Evolutionary conservation across 345 rosid species (phyloP).

Genomic region (Psidium guajava): DNA sequence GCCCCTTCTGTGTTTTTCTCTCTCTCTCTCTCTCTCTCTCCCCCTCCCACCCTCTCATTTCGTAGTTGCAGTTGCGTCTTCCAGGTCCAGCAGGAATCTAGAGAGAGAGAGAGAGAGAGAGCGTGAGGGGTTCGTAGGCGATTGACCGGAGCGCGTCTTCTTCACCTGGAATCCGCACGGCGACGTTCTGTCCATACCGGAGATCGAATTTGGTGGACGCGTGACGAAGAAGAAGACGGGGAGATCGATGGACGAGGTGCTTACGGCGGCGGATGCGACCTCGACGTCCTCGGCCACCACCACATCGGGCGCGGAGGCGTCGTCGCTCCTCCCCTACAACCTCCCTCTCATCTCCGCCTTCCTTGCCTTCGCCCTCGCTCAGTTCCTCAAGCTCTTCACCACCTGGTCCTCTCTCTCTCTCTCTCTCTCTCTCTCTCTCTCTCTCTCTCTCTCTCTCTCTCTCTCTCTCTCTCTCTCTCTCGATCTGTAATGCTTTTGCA

Average conservation of each 20-base stretch:
- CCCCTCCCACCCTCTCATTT: no score
- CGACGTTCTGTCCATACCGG: background rate
- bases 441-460: background rate
- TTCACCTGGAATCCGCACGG: background rate
- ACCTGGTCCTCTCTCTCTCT: slow-evolving; percentile 30
- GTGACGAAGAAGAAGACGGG: background rate
- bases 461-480: background rate
- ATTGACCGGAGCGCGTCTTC: background rate
- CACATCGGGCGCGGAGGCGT: slow-evolving; percentile 8
- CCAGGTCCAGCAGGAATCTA: background rate
- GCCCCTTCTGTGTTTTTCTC: background rate
- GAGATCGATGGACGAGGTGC: slow-evolving; percentile 45
- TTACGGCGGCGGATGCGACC: slow-evolving; percentile 43
- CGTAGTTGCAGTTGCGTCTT: background rate
- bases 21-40: background rate
- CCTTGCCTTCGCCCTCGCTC: slow-evolving; percentile 88
- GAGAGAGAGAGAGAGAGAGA: background rate
- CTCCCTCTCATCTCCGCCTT: slow-evolving; percentile 81
- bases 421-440: background rate
- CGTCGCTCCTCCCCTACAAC: slow-evolving; percentile 43
- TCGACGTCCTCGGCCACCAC: slow-evolving; percentile 2
- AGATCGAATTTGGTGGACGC: background rate
- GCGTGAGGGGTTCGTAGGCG: background rate
- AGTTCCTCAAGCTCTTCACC: slow-evolving; percentile 93
- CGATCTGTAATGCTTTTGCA: background rate